Evolutionary conservation across 2,329 filamentous ascomycete genomes (phyloP).

Genomic region (Fusarium proliferatum): DNA sequence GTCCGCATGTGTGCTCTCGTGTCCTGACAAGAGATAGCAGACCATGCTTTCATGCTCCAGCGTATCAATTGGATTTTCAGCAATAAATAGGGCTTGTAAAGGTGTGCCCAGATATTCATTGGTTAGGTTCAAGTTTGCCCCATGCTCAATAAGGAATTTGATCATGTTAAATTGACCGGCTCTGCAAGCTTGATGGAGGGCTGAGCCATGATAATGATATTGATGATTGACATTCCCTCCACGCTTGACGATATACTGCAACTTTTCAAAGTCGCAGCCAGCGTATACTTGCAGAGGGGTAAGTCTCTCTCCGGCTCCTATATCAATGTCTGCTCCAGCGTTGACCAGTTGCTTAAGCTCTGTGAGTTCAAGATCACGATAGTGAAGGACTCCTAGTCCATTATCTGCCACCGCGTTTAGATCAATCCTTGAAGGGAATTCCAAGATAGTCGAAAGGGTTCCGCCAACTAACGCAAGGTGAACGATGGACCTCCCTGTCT

Average conservation of each 20-base stretch:
- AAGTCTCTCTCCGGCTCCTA: fast-evolving
- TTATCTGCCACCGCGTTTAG: background rate
- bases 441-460: background rate
- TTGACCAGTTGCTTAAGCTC: background rate
- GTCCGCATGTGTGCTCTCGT: background rate
- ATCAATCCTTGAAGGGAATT: background rate
- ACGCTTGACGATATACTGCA: background rate
- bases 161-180: too few relatives aligned
- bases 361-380: fast-evolving
- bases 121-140: too few relatives aligned
- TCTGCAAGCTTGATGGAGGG: too few relatives aligned
- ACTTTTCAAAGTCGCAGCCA: background rate
- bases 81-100: background rate
- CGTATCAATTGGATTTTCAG: fast-evolving
- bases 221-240: too few relatives aligned
- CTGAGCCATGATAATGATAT: too few relatives aligned
- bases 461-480: background rate
- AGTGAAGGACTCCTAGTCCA: background rate
- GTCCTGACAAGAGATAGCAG: background rate
- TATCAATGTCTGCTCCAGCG: background rate
- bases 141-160: too few relatives aligned
- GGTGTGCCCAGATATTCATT: background rate
- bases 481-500: background rate
- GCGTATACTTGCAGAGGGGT: background rate
- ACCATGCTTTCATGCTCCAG: background rate